Evolutionary conservation across 352 stramenopile species (phyloP), one percentile per base, ranked within the genome.

Genomic region (Plasmopara halstedii): DNA sequence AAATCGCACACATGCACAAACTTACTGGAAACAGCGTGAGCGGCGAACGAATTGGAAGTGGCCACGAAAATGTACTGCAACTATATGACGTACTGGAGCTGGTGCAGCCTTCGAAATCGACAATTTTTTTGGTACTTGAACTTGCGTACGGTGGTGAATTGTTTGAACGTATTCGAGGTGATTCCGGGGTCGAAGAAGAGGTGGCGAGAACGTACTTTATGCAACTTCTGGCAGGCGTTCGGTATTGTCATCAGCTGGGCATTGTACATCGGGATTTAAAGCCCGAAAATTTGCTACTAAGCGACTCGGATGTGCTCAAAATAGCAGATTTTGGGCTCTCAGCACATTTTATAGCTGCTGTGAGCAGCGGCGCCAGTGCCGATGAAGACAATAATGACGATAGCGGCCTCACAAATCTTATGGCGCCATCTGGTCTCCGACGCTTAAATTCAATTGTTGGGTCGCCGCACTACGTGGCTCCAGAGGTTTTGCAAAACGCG

Each of bases 231-330:
- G 68, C 67, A 1, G 90, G 90, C 6, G 81, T 97, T 26, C 53
- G 83, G 17, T 96, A 94, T 48, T 97, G 86, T 58, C 89, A 97
- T 48, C 70, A 92, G 27, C 60, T 91, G 11, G 88, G 89, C 19
- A 96, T 98, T 44, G 91, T 95, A 17, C 90, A 98, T 62, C 83
- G 91, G 33, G 94, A 98, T 55, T 72, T 98, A 9, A 98, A 98
- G 63, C 94, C 94, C 2, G 94, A 98, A 62, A 99, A 98, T 64
- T 60, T 99, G 37, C 71, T 99, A 23, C 72, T 88, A 48, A 97
- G 75, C 32, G 87, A 96, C 36, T 44, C 67, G 14, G 82, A 94
- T 22, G 81, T 95, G 58, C 76, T 97, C 41, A 97, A 97, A 69
- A 97, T 97, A 50, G 91, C 91, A 8, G 90, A 97, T 52, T 97